These are phyloP conservation scores for Epichloe brachyelytri DNA, from an alignment of 2,329 filamentous ascomycete genomes.

Conservation along the genomic window DNA sequence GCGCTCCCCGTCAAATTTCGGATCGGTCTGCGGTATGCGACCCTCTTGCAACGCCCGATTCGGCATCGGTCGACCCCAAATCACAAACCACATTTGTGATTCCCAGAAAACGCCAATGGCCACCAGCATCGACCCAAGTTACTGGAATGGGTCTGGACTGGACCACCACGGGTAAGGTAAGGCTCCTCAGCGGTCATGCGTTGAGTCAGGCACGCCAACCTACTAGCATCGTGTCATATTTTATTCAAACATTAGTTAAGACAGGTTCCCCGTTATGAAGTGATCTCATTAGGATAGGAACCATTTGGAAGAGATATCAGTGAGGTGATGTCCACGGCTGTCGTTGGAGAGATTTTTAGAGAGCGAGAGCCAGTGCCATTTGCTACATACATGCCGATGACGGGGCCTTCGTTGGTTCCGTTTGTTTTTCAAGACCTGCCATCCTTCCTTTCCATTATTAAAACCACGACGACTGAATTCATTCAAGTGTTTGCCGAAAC, in stretches of 20 bases:
- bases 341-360: background rate
- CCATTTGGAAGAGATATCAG: too few relatives aligned
- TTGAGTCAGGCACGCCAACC: background rate
- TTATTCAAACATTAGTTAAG: too few relatives aligned
- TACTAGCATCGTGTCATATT: too few relatives aligned
- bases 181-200: background rate
- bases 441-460: background rate
- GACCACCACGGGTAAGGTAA: background rate
- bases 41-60: background rate
- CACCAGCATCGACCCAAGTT: background rate
- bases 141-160: background rate
- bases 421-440: background rate
- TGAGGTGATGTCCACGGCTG: too few relatives aligned
- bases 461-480: too few relatives aligned
- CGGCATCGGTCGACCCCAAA: background rate
- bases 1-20: background rate
- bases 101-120: background rate
- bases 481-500: too few relatives aligned
- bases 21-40: background rate
- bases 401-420: background rate
- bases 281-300: too few relatives aligned
- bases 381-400: background rate
- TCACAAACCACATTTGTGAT: background rate
- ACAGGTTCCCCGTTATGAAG: too few relatives aligned
- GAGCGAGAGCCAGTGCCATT: background rate